Conservation (phyloP, 176 grass and related monocot genomes). For the Echinochloa phyllopogon region DNA sequence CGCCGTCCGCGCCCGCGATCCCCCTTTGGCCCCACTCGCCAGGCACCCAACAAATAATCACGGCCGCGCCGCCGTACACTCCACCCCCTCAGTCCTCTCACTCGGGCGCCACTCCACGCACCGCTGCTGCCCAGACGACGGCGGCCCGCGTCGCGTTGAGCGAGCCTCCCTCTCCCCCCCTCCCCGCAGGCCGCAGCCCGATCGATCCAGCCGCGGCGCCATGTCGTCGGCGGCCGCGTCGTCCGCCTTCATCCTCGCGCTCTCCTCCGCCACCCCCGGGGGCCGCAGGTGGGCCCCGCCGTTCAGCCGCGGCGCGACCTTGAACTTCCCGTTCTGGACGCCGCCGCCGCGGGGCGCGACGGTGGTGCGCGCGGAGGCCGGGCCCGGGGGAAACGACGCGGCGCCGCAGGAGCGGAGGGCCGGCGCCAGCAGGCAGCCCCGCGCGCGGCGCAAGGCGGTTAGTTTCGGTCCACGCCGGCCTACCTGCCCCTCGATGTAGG, state of each 20-base stretch:
- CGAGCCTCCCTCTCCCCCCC: background rate
- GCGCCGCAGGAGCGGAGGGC: background rate
- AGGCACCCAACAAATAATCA: background rate
- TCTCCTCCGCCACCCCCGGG: slow-evolving; percentile 24
- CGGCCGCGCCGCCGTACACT: background rate
- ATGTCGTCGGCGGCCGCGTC: slow-evolving; percentile 45
- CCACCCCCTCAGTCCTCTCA: background rate
- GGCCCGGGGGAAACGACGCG: background rate
- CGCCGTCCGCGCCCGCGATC: slow-evolving; percentile 11
- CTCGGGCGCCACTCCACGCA: background rate
- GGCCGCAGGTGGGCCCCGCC: background rate
- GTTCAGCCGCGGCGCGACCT: background rate
- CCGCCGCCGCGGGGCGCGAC: background rate
- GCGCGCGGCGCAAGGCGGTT: slow-evolving; percentile 32
- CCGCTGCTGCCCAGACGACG: background rate
- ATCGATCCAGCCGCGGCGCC: slow-evolving; percentile 27
- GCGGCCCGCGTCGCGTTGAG: background rate
- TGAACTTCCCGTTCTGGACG: slow-evolving; percentile 6
- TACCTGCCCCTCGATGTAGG: background rate
- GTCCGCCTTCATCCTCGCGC: slow-evolving; percentile 44
- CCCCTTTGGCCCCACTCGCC: background rate
- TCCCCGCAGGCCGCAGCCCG: too few relatives aligned
- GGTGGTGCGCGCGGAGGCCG: slow-evolving; percentile 20
- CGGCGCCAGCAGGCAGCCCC: background rate
- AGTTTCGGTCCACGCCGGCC: background rate